Evolutionary conservation across 176 grass and related monocot species (phyloP), one percentile per base, ranked within the genome.

Genomic region (Phyllostachys edulis): DNA sequence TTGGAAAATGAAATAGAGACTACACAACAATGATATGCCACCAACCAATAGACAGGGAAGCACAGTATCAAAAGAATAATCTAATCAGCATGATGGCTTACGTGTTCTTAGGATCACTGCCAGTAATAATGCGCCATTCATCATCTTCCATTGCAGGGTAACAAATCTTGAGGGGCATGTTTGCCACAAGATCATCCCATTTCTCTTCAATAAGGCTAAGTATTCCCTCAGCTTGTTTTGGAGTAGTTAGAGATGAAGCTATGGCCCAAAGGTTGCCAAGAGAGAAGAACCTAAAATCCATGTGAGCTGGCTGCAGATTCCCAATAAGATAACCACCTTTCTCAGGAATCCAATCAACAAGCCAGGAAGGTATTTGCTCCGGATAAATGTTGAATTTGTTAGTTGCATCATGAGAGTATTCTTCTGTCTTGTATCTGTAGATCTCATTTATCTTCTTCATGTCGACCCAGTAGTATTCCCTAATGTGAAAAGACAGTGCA

Each of bases 361-460:
- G 82, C 93, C 93, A 94, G 69, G 87, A 85, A 86, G 93, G 93
- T 56, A 94, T 94, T 86, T 94, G 93, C 63, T 94, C 90, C 13
- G 93, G 93, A 69, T 94, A 94, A 75, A 94, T 94, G 79, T 94
- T 94, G 66, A 94, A 94, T 85, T 94, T 94, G 88, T 94, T 94
- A 49, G 90, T 92, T 56, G 93, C 93, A 15, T 94, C 93, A 76
- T 92, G 90, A 8, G 93, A 94, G 81, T 94, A 94, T 84, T 94
- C 93, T 88, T 94, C 93, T 73, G 93, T 94, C 61, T 94, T 94
- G 66, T 94, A 94, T 79, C 93, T 80, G 71, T 94, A 94, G 80
- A 94, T 94, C 79, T 94, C 93, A 73, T 94, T 94, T 85, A 94
- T 90, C 79, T 94, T 94, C 51, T 88, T 92, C 93, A 94, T 94